These are phyloP conservation scores for Cynara cardunculus DNA, from an alignment of 129 eudicot species.

Conservation along the genomic window DNA sequence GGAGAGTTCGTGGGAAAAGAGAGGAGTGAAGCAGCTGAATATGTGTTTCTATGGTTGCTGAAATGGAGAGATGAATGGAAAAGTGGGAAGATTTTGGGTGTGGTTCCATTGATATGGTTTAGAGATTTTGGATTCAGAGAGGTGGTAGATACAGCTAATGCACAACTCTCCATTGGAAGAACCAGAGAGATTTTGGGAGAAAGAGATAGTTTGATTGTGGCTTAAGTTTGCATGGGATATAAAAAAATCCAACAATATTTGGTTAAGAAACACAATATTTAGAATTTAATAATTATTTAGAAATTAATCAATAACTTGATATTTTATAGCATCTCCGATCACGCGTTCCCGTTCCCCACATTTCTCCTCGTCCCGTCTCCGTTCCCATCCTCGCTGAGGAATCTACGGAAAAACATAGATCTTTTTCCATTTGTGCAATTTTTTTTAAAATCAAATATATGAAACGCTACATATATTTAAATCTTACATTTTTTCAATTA, in stretches of 20 bases:
- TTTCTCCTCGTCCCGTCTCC: no score
- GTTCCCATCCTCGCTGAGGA: no score
- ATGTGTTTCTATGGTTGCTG: conserved; percentile 8
- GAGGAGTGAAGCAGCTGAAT: background rate
- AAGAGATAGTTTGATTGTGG: conserved; percentile 5
- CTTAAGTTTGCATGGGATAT: background rate
- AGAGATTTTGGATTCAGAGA: conserved; percentile 23
- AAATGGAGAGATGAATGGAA: background rate
- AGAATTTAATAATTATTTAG: background rate
- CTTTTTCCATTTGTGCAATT: no score
- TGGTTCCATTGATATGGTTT: conserved; percentile 16
- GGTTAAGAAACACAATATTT: background rate
- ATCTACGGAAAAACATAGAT: no score
- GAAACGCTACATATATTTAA: no score
- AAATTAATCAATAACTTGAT: no score
- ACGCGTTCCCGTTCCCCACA: no score
- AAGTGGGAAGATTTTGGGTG: conserved; percentile 4
- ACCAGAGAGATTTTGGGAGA: conserved; percentile 7
- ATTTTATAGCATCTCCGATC: no score
- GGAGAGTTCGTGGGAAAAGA: conserved; percentile 5
- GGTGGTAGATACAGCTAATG: conserved; percentile 41
- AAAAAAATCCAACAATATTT: background rate
- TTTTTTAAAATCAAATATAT: no score
- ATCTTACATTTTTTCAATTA: no score
- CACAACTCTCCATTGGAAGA: conserved; percentile 47